phyloP scores from a whole-genome alignment of 352 stramenopile genomes.

The Phytophthora vignae region DNA sequence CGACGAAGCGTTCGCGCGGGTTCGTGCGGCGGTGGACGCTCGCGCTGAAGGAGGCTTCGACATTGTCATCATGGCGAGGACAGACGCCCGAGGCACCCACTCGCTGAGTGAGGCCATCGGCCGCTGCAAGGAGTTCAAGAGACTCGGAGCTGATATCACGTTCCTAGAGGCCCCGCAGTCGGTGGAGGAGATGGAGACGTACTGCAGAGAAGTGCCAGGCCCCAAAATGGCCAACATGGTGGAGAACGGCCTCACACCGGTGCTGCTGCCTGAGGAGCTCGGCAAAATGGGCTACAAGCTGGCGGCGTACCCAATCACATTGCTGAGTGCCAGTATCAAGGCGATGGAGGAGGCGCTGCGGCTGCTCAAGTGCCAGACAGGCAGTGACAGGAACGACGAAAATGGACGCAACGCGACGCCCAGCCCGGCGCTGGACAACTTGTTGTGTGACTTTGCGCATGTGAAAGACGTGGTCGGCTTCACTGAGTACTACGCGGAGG shows the following conservation, averaged over 20 bases:
- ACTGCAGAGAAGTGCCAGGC: conserved; percentile 90
- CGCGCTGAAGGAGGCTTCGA: conserved; percentile 84
- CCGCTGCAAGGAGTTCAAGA: conserved; percentile 92
- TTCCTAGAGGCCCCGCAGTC: conserved; percentile 95
- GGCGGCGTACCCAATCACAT: conserved; percentile 93
- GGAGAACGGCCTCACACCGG: conserved; percentile 93
- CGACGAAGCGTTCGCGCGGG: conserved; percentile 86
- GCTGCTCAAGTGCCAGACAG: conserved; percentile 75
- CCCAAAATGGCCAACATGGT: conserved; percentile 95
- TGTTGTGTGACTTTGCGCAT: conserved; percentile 91
- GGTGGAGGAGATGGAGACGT: conserved; percentile 92
- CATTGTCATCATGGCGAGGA: conserved; percentile 95
- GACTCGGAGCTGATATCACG: conserved; percentile 77
- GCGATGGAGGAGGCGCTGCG: conserved; percentile 91
- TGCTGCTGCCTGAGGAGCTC: conserved; percentile 89
- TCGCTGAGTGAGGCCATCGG: conserved; percentile 93
- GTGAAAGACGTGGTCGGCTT: conserved; percentile 95
- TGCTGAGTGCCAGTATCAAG: conserved; percentile 94
- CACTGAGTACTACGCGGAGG: conserved; percentile 91
- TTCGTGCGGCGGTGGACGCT: conserved; percentile 92
- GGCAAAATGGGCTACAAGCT: conserved; percentile 94
- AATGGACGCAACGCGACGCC: conserved; percentile 45
- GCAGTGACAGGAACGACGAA: neutral
- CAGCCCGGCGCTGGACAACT: conserved; percentile 69
- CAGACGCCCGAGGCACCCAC: conserved; percentile 91